These are phyloP conservation scores for Nicotiana otophora DNA, from an alignment of 257 asterid species.

Conservation along the genomic window DNA sequence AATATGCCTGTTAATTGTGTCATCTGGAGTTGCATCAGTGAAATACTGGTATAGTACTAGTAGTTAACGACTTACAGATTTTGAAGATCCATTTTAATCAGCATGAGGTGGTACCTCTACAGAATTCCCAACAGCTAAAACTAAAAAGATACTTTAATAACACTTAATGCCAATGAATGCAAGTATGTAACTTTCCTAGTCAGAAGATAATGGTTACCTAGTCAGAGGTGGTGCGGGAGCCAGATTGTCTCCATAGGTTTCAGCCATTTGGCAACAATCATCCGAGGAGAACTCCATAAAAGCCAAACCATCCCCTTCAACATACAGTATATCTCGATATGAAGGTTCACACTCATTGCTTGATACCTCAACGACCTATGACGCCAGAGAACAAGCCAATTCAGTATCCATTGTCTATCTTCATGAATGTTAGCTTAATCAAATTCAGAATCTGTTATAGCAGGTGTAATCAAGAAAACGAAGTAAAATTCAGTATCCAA, in stretches of 20 bases:
- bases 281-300: slow-evolving; percentile 17
- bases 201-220: background rate
- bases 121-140: background rate
- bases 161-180: background rate
- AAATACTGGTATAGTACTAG: background rate
- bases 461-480: background rate
- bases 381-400: background rate
- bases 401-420: background rate
- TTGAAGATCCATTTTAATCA: background rate
- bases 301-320: slow-evolving; percentile 18
- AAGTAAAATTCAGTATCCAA: too few relatives aligned
- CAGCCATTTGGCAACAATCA: slow-evolving; percentile 19
- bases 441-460: background rate
- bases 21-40: too few relatives aligned
- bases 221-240: slow-evolving; percentile 14
- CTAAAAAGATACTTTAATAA: background rate
- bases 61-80: background rate
- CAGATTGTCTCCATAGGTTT: slow-evolving; percentile 12
- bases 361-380: slow-evolving; percentile 9
- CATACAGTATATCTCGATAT: slow-evolving; percentile 17
- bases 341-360: slow-evolving; percentile 16
- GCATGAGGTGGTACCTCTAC: background rate
- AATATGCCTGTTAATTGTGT: background rate
- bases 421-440: background rate
- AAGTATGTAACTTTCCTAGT: background rate